Evolutionary conservation across 2,329 filamentous ascomycete species (phyloP).

Genomic region (Apiospora pterosperma): DNA sequence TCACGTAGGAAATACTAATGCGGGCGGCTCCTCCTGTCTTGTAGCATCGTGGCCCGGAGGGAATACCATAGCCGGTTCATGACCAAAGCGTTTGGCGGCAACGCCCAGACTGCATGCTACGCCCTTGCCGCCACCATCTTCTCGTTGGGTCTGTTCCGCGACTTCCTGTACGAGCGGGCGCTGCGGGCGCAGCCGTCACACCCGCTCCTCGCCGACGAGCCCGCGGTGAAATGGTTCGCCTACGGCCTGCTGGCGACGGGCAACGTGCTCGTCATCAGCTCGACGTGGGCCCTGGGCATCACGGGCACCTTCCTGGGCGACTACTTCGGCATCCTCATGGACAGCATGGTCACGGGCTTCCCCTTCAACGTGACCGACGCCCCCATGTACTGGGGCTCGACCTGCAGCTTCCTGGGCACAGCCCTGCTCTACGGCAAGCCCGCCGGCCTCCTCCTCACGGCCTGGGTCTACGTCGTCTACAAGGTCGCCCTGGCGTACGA

Average conservation of each 20-base stretch:
- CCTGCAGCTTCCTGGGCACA: constrained; percentile 86
- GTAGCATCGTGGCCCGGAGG: constrained; percentile 77
- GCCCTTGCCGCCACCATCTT: constrained; percentile 87
- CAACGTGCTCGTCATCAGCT: constrained; percentile 81
- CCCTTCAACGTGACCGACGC: constrained; percentile 89
- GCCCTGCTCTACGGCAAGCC: constrained; percentile 84
- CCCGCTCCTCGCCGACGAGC: constrained; percentile 61
- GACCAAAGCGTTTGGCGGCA: constrained; percentile 80
- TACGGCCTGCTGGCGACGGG: constrained; percentile 70
- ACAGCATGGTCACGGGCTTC: constrained; percentile 88
- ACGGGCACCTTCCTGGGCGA: constrained; percentile 96
- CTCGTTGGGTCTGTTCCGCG: constrained; percentile 82
- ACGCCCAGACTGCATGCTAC: constrained; percentile 80
- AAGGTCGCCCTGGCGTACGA: constrained; percentile 79
- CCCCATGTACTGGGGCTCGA: constrained; percentile 96
- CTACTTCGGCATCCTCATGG: constrained; percentile 98
- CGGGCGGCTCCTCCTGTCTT: constrained; percentile 9
- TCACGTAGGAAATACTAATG: neutral
- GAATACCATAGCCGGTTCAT: constrained; percentile 91
- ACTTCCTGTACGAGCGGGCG: constrained; percentile 82
- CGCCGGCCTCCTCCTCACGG: constrained; percentile 75
- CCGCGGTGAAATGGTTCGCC: constrained; percentile 59
- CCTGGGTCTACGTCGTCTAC: constrained; percentile 74
- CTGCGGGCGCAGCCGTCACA: constrained; percentile 73
- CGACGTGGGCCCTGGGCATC: constrained; percentile 88